Conservation (phyloP, 2,329 filamentous ascomycete genomes). For the Colletotrichum camelliae region DNA sequence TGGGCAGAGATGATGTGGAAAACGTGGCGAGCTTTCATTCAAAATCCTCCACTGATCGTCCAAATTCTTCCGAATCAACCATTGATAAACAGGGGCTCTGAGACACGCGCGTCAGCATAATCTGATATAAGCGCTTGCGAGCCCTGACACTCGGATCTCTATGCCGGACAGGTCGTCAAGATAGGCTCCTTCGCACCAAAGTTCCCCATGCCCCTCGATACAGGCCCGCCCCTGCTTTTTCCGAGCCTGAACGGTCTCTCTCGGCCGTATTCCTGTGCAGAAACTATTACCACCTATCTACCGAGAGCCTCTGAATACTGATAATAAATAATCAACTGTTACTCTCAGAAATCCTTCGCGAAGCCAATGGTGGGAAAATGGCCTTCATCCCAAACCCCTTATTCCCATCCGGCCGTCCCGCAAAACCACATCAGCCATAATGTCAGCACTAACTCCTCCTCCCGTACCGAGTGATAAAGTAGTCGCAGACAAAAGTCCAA, state of each 20-base stretch:
- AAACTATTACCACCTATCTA: no score
- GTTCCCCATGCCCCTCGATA: not conserved
- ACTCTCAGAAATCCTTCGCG: not conserved
- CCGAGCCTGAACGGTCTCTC: not conserved
- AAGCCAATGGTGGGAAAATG: not conserved
- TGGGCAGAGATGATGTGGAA: not conserved
- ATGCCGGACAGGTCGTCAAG: not conserved
- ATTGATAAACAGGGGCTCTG: not conserved
- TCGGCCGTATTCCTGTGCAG: no score
- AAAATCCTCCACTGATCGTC: not conserved
- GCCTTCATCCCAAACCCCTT: not conserved
- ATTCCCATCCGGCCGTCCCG: not conserved
- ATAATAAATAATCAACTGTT: no score
- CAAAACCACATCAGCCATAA: not conserved
- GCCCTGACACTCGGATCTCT: not conserved
- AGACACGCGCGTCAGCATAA: not conserved
- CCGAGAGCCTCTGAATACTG: no score
- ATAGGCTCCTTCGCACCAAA: not conserved
- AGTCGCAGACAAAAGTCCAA: not conserved
- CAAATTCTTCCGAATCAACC: not conserved
- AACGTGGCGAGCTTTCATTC: not conserved
- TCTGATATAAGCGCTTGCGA: conserved; percentile 1
- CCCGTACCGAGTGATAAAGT: not conserved
- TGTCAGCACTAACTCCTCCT: not conserved
- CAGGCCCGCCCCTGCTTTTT: not conserved